Base-by-base conservation (phyloP, 2,329 filamentous ascomycete genomes). In the Fusarium paranaense region DNA sequence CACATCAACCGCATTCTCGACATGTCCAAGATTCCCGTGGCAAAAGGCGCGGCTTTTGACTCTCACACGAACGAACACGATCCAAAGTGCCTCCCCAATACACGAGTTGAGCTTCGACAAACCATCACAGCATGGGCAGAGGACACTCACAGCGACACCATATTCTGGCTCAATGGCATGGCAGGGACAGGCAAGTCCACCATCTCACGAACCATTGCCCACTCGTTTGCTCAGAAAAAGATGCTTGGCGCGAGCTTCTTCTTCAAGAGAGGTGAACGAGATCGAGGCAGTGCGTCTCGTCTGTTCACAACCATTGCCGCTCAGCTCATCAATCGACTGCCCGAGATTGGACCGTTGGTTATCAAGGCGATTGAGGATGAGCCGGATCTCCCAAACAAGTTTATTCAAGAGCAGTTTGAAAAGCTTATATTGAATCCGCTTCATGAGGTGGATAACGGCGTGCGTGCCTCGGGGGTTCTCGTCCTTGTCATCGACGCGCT, bases 181-280 rank as follows among this genome's bases (percentile, higher is more conserved):
- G 82, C 82, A 6, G 82, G 83, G 2, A 84, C 80, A 1, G 82
- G 83, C 6, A 85, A 84, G 64, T 85, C 82, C 4, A 85, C 82
- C 18, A 82, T 85, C 9, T 79, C 71, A 6, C 76, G 81, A 80
- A 84, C 74, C 81, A 83, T 76, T 89, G 89, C 64, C 68, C 37
- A 37, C 6, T 32, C 16, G 0, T 50, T 72, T 13, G 5, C 20
- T 11, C 5, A n/a, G n/a, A 5, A 18, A 16, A 27, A 54, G 0
- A 13, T 35, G 2, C 76, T 84, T 10, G 80, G 70, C 2, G 81
- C 80, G 1, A 83, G 81, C 58, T 87, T 86, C 71, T 85, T 86
- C 75, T 87, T 86, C 75, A 84, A 83, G 50, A 80, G 74, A 67
- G 83, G 80, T 1, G 81, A 83, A 57, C 73, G 66, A 6, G 81